Percentiles rank a stretch among this genome's conserved stretches.
These are phyloP conservation scores for Lactarius hengduanensis DNA, from an alignment of 768 basidiomycete species.

Conservation along the genomic window DNA sequence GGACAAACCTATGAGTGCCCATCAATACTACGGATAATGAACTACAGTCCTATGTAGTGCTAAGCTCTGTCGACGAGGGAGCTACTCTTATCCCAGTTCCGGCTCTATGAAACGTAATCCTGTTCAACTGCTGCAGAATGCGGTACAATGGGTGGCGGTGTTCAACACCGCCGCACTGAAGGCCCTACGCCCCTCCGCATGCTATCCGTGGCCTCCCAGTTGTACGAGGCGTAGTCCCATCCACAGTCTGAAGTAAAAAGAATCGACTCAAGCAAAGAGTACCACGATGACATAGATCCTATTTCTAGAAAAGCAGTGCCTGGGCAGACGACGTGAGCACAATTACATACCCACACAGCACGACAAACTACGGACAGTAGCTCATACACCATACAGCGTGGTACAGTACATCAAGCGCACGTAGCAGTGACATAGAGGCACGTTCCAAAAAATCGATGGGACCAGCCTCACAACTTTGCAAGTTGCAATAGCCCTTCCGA, in stretches of 20 bases:
- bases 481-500: constrained; percentile 45
- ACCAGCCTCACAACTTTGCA: constrained; percentile 40
- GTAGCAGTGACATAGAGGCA: not conserved
- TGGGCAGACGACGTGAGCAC: not conserved
- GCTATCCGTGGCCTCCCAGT: no score
- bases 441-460: not conserved
- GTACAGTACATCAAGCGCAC: not conserved
- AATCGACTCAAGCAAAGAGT: no score
- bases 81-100: no score
- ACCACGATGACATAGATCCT: no score
- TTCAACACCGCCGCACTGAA: no score
- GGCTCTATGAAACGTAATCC: no score
- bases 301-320: no score
- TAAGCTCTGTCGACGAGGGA: not conserved
- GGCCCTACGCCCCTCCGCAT: no score
- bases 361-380: not conserved
- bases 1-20: not conserved
- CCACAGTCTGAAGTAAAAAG: no score
- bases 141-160: no score
- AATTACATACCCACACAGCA: not conserved
- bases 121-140: no score
- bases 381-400: not conserved
- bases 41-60: not conserved
- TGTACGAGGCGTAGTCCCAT: no score
- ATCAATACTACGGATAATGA: not conserved